phyloP scores from a whole-genome alignment of 2,329 filamentous ascomycete species.

The Drechslerella coelobrocha region DNA sequence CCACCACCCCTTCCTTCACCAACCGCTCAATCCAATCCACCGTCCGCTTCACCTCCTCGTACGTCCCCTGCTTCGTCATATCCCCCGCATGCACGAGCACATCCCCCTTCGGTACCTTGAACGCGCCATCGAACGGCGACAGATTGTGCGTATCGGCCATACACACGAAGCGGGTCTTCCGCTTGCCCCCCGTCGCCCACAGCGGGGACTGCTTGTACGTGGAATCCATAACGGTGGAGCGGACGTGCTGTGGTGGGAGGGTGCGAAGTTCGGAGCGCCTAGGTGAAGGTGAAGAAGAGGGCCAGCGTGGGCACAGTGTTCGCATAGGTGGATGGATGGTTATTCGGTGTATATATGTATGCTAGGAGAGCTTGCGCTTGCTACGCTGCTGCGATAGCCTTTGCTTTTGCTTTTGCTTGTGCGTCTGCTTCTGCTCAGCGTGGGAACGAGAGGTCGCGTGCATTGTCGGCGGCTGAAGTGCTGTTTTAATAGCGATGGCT shows the following conservation, averaged over 20 bases:
- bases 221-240: conserved; percentile 18
- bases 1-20: conserved; percentile 15
- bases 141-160: conserved; percentile 76
- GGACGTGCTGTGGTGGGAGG: conserved; percentile 35
- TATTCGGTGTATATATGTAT: too few relatives aligned
- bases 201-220: not conserved
- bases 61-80: conserved; percentile 73
- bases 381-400: too few relatives aligned
- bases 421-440: too few relatives aligned
- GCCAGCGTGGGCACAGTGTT: not conserved
- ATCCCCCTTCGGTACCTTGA: conserved; percentile 70
- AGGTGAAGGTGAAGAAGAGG: not conserved
- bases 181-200: conserved; percentile 11
- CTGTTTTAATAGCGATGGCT: too few relatives aligned
- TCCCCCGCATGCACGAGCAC: conserved; percentile 79
- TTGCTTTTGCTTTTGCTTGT: not conserved
- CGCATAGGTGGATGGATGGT: not conserved
- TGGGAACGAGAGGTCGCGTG: too few relatives aligned
- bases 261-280: not conserved
- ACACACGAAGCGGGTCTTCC: conserved; percentile 43
- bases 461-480: too few relatives aligned
- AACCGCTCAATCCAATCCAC: conserved; percentile 67
- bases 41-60: conserved; percentile 65
- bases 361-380: too few relatives aligned
- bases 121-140: conserved; percentile 45